Evolutionary conservation across 139 green algal genomes (phyloP).

Genomic region (Pedinophyceae sp.): DNA sequence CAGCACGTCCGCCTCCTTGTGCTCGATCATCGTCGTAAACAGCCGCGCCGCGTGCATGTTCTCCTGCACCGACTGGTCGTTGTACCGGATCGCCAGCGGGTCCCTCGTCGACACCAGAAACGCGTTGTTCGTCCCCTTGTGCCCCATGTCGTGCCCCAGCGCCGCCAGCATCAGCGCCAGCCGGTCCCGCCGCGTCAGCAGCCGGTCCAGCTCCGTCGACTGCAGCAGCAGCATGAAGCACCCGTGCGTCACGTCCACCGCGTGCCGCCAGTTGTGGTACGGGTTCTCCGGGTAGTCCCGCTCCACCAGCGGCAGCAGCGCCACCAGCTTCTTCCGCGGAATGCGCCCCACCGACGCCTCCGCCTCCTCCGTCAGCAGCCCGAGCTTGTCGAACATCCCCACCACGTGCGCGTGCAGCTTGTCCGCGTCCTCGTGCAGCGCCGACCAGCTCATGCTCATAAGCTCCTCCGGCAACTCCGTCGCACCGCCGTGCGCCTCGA

Average conservation of each 20-base stretch:
- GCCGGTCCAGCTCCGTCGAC: background rate
- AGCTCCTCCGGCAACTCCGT: too few relatives aligned
- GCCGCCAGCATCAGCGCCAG: slow-evolving; percentile 39
- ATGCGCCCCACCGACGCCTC: too few relatives aligned
- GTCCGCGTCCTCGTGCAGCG: too few relatives aligned
- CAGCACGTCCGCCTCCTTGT: slow-evolving; percentile 19
- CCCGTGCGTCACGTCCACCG: slow-evolving; percentile 36
- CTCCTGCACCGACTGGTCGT: slow-evolving; percentile 43
- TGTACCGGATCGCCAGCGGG: slow-evolving; percentile 36
- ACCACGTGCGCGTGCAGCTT: too few relatives aligned
- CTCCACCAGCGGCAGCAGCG: background rate
- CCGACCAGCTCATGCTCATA: too few relatives aligned
- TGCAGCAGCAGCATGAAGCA: slow-evolving; percentile 16
- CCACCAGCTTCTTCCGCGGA: background rate
- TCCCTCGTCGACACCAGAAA: slow-evolving; percentile 33
- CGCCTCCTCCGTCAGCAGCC: too few relatives aligned
- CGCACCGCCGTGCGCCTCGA: too few relatives aligned
- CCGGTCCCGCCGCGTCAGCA: slow-evolving; percentile 13
- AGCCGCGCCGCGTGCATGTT: slow-evolving; percentile 29
- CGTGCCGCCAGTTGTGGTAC: slow-evolving; percentile 14
- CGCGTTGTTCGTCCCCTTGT: slow-evolving; percentile 44
- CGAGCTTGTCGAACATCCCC: too few relatives aligned
- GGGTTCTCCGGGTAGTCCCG: background rate
- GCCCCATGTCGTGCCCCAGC: slow-evolving; percentile 45
- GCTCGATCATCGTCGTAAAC: slow-evolving; percentile 20